Evolutionary conservation across 2,329 filamentous ascomycete species (phyloP), one percentile per base, ranked within the genome.

Genomic region (Huntiella omanensis): DNA sequence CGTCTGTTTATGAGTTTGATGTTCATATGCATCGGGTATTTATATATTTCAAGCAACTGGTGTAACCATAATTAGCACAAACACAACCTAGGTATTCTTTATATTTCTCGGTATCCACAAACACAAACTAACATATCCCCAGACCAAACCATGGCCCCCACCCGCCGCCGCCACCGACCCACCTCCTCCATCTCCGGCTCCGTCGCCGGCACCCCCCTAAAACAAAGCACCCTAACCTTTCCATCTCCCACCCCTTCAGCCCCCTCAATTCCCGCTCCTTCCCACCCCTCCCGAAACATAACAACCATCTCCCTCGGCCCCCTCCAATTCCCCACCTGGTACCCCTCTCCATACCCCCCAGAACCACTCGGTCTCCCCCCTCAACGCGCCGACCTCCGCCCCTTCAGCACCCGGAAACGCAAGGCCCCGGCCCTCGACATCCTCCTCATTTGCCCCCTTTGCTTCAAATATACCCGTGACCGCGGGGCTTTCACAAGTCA

Each of bases 361-460:
- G 86, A 78, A 47, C 65, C 77, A 5, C 61, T 78, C 4, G 70
- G 75, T 46, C 55, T 60, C 3, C 53, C 62, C 3, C 57, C 40
- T 4, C 32, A 19, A 57, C 16, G 57, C 55, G 49, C 52, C 50
- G 41, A 40, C 36, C 28, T 38, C 19, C 10, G 36, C 40, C 40
- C 33, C 28, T 28, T 37, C 22, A 46, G 40, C 16, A 54, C 53
- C 19, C 7, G 53, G 52, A 33, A 57, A 57, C 60, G 60, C 13
- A 60, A 59, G 12, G 60, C 54, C 54, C 47, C 54, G 15, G 64
- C 75, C 55, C 69, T 84, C 12, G 75, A 80, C 52, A 65, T 77
- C 47, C 65, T 96, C 5, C 92, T 87, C 55, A 82, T 96, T 33
- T 98, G 91, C 58, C 80, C 83, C 33, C 81, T 76, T 68, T 98